Percentiles rank a stretch among this genome's conserved stretches.
These are phyloP conservation scores for Coprinellus aureogranulatus DNA, from an alignment of 768 basidiomycete species.

Conservation along the genomic window DNA sequence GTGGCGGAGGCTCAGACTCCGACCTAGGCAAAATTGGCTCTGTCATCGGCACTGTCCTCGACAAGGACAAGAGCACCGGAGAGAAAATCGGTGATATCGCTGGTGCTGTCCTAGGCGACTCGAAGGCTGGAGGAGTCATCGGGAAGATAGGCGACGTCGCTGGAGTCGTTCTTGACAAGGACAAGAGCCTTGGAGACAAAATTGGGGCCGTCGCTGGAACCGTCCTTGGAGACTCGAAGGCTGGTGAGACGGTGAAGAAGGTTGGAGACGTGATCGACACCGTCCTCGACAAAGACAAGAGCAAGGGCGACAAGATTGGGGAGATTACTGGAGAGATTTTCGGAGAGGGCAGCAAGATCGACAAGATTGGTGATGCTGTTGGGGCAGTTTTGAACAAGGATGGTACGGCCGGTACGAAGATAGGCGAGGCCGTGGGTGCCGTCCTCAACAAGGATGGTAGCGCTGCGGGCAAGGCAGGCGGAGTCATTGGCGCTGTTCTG, in stretches of 20 bases:
- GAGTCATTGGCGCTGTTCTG: neutral
- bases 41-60: constrained; percentile 1
- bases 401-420: neutral
- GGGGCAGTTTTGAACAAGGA: constrained; percentile 1
- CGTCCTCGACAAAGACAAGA: constrained; percentile 1
- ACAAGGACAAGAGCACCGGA: neutral
- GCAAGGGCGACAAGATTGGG: neutral
- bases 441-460: neutral
- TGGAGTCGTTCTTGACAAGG: neutral
- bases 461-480: neutral
- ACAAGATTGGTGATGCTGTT: constrained; percentile 1
- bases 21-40: neutral
- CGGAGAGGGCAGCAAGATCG: constrained; percentile 1
- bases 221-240: neutral
- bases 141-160: neutral
- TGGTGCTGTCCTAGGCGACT: constrained; percentile 1
- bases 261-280: neutral
- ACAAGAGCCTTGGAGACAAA: neutral
- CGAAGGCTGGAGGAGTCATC: neutral
- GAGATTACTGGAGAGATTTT: neutral
- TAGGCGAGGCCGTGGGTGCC: neutral
- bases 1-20: neutral
- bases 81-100: neutral
- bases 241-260: neutral
- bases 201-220: neutral